Percentiles rank a stretch among this genome's conserved stretches.
Conservation (phyloP, 1,284 basidiomycete genomes). For the Ustilago hordei region DNA sequence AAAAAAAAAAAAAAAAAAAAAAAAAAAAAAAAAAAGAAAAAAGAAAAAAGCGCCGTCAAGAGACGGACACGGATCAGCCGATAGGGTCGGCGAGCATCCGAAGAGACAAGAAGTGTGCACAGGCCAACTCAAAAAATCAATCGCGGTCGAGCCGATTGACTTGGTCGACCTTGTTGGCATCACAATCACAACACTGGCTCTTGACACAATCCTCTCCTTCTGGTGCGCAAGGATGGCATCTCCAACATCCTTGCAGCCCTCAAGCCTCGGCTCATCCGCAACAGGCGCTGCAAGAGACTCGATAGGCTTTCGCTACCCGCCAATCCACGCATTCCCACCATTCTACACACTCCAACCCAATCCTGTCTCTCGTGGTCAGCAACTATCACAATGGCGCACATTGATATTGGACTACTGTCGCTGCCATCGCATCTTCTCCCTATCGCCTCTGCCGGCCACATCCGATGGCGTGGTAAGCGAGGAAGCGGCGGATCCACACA, state of each 20-base stretch:
- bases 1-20: too few relatives aligned
- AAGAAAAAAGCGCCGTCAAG: neutral
- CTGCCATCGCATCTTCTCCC: constrained; percentile 70
- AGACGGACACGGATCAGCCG: constrained; percentile 3
- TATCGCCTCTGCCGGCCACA: constrained; percentile 64
- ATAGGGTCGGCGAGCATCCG: constrained; percentile 4
- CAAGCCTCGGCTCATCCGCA: constrained; percentile 10
- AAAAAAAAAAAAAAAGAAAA: too few relatives aligned
- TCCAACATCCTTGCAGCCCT: neutral
- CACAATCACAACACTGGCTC: neutral
- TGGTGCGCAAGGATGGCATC: neutral
- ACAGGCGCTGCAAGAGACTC: neutral
- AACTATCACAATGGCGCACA: constrained; percentile 71
- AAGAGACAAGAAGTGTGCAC: constrained; percentile 6
- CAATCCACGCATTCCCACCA: constrained; percentile 73
- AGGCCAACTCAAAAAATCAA: constrained; percentile 4
- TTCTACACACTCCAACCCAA: constrained; percentile 75
- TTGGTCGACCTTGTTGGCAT: constrained; percentile 9
- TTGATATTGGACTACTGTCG: constrained; percentile 71
- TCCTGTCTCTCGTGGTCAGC: constrained; percentile 71
- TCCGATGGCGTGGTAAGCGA: neutral
- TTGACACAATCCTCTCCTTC: neutral
- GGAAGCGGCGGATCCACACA: constrained; percentile 24
- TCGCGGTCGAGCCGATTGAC: constrained; percentile 5
- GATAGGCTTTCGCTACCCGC: constrained; percentile 70